phyloP scores from a whole-genome alignment of 257 asterid species.

The Forsythia suspensa region DNA sequence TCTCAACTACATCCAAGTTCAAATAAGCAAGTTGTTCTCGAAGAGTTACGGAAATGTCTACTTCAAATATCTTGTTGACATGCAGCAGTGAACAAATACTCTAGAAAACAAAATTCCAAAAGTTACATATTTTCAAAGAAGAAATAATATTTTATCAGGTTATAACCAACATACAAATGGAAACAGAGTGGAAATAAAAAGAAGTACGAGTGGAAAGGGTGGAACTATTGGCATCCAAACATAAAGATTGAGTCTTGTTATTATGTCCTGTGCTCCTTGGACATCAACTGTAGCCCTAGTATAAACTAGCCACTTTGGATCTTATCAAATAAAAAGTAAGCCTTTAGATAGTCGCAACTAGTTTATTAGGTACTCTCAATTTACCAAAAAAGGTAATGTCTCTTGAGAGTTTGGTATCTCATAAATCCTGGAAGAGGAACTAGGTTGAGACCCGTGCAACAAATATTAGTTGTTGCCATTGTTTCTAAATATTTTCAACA shows the following conservation, averaged over 20 bases:
- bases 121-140: slow-evolving; percentile 13
- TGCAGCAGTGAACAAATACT: slow-evolving; percentile 86
- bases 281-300: background rate
- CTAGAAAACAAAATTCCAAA: slow-evolving; percentile 39
- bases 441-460: background rate
- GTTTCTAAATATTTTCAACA: slow-evolving; percentile 1
- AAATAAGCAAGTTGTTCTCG: slow-evolving; percentile 62
- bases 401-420: background rate
- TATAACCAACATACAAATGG: background rate
- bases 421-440: slow-evolving; percentile 15
- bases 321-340: background rate
- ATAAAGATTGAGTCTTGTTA: background rate
- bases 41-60: slow-evolving; percentile 77
- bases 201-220: background rate
- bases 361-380: background rate
- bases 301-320: background rate
- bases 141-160: background rate
- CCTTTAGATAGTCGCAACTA: background rate
- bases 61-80: slow-evolving; percentile 88
- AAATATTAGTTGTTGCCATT: background rate
- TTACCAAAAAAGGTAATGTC: background rate
- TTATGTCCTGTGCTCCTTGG: slow-evolving; percentile 2
- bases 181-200: slow-evolving; percentile 7
- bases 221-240: slow-evolving; percentile 19
- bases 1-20: slow-evolving; percentile 72